phyloP scores from a whole-genome alignment of 148 eudicot genomes.

The Cornus suecica region DNA sequence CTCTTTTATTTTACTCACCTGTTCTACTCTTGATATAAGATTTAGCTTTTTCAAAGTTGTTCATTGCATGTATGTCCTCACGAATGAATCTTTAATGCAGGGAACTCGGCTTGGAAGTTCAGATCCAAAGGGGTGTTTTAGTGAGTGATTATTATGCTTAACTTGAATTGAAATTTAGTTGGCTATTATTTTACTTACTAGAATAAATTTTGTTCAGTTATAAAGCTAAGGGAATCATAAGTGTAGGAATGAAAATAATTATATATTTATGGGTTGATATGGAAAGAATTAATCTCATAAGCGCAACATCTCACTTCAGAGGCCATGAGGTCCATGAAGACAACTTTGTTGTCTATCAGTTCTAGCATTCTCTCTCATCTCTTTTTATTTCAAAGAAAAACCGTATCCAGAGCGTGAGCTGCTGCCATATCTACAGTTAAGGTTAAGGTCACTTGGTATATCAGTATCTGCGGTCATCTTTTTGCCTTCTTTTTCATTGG shows the following conservation, averaged over 20 bases:
- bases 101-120: constrained; percentile 98
- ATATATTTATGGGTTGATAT: too few relatives aligned
- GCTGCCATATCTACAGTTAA: too few relatives aligned
- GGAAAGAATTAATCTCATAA: too few relatives aligned
- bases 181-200: neutral
- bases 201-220: constrained; percentile 13
- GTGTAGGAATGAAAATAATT: neutral
- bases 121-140: constrained; percentile 97
- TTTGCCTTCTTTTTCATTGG: too few relatives aligned
- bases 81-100: constrained; percentile 41
- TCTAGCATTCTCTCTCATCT: too few relatives aligned
- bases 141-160: constrained; percentile 46
- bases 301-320: too few relatives aligned
- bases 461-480: too few relatives aligned
- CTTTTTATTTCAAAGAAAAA: too few relatives aligned
- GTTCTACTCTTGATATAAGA: neutral
- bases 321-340: too few relatives aligned
- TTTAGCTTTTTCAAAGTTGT: neutral
- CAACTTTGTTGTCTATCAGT: too few relatives aligned
- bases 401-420: neutral
- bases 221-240: neutral
- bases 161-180: neutral
- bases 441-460: too few relatives aligned
- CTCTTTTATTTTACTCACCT: constrained; percentile 1
- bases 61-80: neutral